Percentiles rank a stretch among this genome's conserved stretches.
Evolutionary conservation across 73 alveolate species (phyloP).

Genomic region (Paramecium pentaurelia): DNA sequence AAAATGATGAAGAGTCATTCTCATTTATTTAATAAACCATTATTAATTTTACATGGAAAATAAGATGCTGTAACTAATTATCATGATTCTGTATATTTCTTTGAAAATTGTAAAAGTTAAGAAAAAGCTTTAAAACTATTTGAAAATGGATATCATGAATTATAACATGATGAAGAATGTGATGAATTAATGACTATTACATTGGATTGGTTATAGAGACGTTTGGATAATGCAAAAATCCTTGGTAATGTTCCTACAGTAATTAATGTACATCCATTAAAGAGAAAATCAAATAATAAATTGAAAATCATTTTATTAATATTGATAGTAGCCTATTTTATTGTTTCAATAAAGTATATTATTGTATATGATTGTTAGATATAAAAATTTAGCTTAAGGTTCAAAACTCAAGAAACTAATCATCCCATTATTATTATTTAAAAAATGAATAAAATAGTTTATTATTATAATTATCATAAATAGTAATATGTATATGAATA

Average conservation of each 20-base stretch:
- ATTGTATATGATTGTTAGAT: background rate
- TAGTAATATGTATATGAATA: background rate
- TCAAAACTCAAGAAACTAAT: background rate
- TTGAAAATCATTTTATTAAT: background rate
- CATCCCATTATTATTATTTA: background rate
- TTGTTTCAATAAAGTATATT: background rate
- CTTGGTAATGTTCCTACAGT: conserved; percentile 34
- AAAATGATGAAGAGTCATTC: background rate
- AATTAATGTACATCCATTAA: background rate
- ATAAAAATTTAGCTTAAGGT: background rate
- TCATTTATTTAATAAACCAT: conserved; percentile 46
- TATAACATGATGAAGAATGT: conserved; percentile 64
- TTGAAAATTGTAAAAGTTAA: conserved; percentile 58
- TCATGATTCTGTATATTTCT: conserved; percentile 60
- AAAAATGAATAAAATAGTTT: background rate
- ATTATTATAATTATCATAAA: background rate
- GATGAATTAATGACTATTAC: conserved; percentile 52
- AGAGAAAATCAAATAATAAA: background rate
- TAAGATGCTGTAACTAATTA: conserved; percentile 60
- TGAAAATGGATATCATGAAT: conserved; percentile 62
- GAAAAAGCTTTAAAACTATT: conserved; percentile 54
- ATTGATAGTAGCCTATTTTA: background rate
- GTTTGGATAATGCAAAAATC: conserved; percentile 49
- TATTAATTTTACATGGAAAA: conserved; percentile 67
- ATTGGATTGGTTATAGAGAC: conserved; percentile 48